Evolutionary conservation across 192 early-diverging fungal species (phyloP), one percentile per base, ranked within the genome.

Genomic region (Martensiomyces pterosporus): DNA sequence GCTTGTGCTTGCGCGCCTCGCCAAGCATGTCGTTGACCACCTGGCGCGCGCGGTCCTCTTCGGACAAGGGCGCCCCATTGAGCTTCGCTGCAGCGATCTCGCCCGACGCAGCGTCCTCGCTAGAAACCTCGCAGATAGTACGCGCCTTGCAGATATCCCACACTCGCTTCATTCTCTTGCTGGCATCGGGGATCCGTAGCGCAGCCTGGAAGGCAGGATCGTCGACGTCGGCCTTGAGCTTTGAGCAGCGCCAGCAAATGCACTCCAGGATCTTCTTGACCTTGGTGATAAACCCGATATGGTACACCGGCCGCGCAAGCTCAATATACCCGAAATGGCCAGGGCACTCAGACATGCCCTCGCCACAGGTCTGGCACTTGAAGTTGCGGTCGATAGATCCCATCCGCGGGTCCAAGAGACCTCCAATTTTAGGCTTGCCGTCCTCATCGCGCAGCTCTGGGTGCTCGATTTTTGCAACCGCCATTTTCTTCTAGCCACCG

Each of bases 281-380:
- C 74, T 90, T 92, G 40, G 75, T 78, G 24, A 99, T 78, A 76
- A 93, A 95, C 50, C 93, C 93, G 57, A 88, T 79, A 55, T 97
- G 94, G 79, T 86, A 94, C 7, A 97, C 93, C 19, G 96, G 96
- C 68, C 86, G 90, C 25, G 91, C 90, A 6, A 99, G 83, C 49
- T 96, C 90, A 67, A 99, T 92, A 60, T 96, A 89, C 10, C 89
- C 96, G 83, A 99, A 99, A 67, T 99, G 96, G 40, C 96, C 94
- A 36, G 92, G 92, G 64, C 96, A 99, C 57, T 92, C 88, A 14
- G 82, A 81, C 92, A 93, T 94, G 59, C 85, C 88, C 57, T 94
- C 91, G 42, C 85, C 85, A 70, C 96, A 99, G 8, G 96, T 97
- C 50, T 87, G 85, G 64, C 96, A 99, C 74, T 91, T 93, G 80